Conservation (phyloP, 2,329 filamentous ascomycete species). For the Fonsecaea nubica region DNA sequence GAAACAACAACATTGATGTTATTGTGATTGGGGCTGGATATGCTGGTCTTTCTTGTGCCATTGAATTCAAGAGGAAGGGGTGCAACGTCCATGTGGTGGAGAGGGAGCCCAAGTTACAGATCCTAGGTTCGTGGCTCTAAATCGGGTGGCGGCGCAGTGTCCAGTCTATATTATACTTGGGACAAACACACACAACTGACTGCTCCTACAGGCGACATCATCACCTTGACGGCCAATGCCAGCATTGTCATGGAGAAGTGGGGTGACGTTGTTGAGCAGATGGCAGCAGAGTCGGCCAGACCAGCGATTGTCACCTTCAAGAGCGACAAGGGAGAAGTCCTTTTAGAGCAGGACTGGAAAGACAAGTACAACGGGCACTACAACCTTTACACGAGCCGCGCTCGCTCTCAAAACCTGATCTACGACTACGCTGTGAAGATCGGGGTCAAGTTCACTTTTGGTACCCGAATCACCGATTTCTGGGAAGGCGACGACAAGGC, state of each 20-base stretch:
- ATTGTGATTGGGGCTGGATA: slow-evolving; percentile 57
- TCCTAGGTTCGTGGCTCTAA: not conserved
- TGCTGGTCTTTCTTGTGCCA: slow-evolving; percentile 44
- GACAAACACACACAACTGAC: not conserved
- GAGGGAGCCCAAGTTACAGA: not conserved
- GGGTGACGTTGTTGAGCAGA: slow-evolving; percentile 7
- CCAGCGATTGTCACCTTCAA: slow-evolving; percentile 40
- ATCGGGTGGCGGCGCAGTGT: no score
- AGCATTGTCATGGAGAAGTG: slow-evolving; percentile 8
- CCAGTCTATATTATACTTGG: no score
- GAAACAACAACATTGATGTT: slow-evolving; percentile 37
- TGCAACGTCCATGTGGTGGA: slow-evolving; percentile 11
- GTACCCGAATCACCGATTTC: slow-evolving; percentile 42
- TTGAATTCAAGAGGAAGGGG: slow-evolving; percentile 35
- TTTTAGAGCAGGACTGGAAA: slow-evolving; percentile 43
- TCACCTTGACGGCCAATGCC: slow-evolving; percentile 12
- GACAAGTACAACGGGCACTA: slow-evolving; percentile 39
- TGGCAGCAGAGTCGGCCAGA: not conserved
- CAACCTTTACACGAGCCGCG: slow-evolving; percentile 43
- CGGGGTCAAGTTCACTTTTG: slow-evolving; percentile 43
- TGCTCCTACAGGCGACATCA: slow-evolving; percentile 10
- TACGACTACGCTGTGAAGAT: slow-evolving; percentile 40
- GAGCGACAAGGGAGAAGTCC: slow-evolving; percentile 42
- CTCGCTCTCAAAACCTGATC: slow-evolving; percentile 44
- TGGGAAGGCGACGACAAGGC: slow-evolving; percentile 42